Base-by-base conservation (phyloP, 768 basidiomycete species). In the Suillus fuscotomentosus region DNA sequence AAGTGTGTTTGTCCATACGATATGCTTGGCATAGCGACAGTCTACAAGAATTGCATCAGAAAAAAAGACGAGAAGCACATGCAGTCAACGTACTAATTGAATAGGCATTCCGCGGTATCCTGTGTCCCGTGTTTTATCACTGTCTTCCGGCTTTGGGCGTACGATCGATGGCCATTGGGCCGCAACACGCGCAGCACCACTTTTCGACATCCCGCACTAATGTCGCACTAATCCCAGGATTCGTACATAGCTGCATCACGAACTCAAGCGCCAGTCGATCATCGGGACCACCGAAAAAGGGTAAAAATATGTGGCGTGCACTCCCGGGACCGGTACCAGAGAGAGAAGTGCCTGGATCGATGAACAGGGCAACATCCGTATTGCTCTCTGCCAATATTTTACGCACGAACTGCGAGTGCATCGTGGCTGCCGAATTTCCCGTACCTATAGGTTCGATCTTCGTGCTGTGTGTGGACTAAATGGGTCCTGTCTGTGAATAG, bases 271-370 rank as follows among this genome's bases (percentile, higher is more conserved):
- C 93, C n/a, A 94, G 81, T 0, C 97, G 87, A 73, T 98, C 97
- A 73, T 99, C 97, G 0, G 94, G 88, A 0, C 97, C 97, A 42
- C 97, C 97, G 72, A 94, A 91, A 86, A 97, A 98, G 0, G 96
- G 92, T 45, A 96, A 72, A 73, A 96, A 87, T 36, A 98, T 71
- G 67, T 92, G 92, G 63, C 88, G 82, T 4, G 60, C 56, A 9
- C 74, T 72, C 6, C 65, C 70, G 3, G 72, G 65, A 2, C 72
- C 72, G 4, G 66, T 61, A 20, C 73, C 61, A 71, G 75, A 50
- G 50, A 27, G 50, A 17, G 50, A 51, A 27, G 14, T 15, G 3
- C 24, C 89, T 31, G 89, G 81, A 73, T 98, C 95, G 64, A 97
- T 83, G 74, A 92, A 96, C 41, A 99, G 77, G 5, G 89, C 94